Conservation (phyloP, 371 early-diverging fungal species). For the Amoeboradix gromovi region DNA sequence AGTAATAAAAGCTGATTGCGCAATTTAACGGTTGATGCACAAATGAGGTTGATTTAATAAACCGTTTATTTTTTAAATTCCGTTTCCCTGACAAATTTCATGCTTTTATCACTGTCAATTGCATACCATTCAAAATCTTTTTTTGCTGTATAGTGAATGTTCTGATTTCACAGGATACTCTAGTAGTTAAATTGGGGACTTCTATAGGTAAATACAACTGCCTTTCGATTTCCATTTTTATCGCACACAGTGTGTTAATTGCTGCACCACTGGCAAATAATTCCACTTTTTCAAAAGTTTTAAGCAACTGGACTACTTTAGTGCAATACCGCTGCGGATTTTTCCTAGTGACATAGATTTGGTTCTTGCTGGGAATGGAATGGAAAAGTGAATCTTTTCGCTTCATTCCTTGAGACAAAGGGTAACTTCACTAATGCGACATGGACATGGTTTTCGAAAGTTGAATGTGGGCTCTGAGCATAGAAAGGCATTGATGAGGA, state of each 20-base stretch:
- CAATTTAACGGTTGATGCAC: no score
- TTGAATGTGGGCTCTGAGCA: constrained; percentile 39
- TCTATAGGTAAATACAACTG: background rate
- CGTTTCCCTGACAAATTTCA: no score
- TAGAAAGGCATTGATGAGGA: constrained; percentile 48
- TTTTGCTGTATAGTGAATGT: background rate
- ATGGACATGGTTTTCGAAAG: constrained; percentile 33
- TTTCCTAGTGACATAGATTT: background rate
- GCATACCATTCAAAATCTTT: background rate
- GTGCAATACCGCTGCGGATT: background rate
- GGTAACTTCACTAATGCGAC: no score
- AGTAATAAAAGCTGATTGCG: no score
- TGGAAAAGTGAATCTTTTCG: background rate
- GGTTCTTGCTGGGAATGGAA: background rate
- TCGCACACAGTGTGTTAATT: background rate
- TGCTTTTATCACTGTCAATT: background rate
- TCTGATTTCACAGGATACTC: background rate
- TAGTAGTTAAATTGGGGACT: background rate
- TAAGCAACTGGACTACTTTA: background rate
- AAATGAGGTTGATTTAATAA: no score
- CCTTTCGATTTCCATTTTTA: background rate
- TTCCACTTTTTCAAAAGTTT: background rate
- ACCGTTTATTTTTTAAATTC: no score
- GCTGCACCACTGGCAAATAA: background rate
- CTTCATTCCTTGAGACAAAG: background rate